Conservation (phyloP, 2,329 filamentous ascomycete species). For the Talaromyces sp. region DNA sequence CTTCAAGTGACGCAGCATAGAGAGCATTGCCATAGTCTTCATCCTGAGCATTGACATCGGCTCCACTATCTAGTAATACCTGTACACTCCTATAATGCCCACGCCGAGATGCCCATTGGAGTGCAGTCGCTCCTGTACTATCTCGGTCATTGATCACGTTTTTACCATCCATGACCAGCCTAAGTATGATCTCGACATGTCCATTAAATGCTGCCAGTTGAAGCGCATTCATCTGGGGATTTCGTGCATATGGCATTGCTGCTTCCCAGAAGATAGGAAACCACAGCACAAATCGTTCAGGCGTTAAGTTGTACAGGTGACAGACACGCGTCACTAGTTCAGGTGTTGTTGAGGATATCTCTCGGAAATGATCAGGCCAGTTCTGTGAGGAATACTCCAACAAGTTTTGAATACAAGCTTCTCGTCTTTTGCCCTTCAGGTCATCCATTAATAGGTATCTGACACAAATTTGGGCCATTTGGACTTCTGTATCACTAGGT, state of each 20-base stretch:
- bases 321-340: too few species aligned
- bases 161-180: not conserved
- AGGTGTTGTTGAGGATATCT: too few species aligned
- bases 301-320: not conserved
- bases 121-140: not conserved
- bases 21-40: slow-evolving; percentile 3
- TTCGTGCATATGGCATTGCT: not conserved
- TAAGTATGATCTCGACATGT: not conserved
- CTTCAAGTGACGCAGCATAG: too few species aligned
- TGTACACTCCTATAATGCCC: not conserved
- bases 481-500: not conserved
- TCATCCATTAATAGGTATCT: not conserved
- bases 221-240: not conserved
- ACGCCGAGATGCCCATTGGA: not conserved
- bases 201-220: not conserved
- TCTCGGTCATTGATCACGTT: not conserved
- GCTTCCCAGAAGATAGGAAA: not conserved
- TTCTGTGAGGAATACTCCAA: not conserved
- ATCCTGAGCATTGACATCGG: slow-evolving; percentile 4
- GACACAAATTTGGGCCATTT: not conserved
- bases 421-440: not conserved
- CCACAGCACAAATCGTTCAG: not conserved
- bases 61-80: not conserved
- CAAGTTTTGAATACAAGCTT: not conserved
- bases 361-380: slow-evolving; percentile 1